Evolutionary conservation across 2,329 filamentous ascomycete genomes (phyloP).

Genomic region (Alternaria dauci): DNA sequence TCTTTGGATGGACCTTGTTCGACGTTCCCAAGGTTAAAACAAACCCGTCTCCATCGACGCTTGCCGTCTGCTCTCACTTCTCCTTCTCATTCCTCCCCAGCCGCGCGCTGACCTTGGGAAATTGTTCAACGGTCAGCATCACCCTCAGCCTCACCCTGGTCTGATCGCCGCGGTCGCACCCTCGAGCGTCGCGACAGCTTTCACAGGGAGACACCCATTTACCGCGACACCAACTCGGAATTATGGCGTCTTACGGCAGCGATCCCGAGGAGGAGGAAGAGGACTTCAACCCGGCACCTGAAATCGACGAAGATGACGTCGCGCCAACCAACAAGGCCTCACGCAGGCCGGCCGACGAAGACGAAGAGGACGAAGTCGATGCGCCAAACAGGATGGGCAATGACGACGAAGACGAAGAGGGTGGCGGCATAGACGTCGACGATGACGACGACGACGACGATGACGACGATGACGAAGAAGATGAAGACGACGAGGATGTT

Average conservation of each 20-base stretch:
- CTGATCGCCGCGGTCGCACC: slow-evolving; percentile 4
- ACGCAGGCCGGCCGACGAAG: slow-evolving; percentile 46
- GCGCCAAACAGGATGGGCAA: slow-evolving; percentile 46
- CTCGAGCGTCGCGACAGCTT: slow-evolving; percentile 20
- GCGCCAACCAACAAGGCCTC: slow-evolving; percentile 27
- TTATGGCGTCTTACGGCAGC: slow-evolving; percentile 44
- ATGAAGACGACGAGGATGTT: slow-evolving; percentile 67
- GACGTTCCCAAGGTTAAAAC: slow-evolving; percentile 24
- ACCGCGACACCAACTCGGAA: slow-evolving; percentile 11
- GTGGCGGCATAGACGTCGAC: slow-evolving; percentile 60
- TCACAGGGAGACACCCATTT: slow-evolving; percentile 14
- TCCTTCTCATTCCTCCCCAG: slow-evolving; percentile 1
- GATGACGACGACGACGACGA: slow-evolving; percentile 70
- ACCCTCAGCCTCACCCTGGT: slow-evolving; percentile 1
- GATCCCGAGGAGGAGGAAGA: slow-evolving; percentile 69
- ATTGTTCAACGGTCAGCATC: not conserved
- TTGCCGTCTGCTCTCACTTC: slow-evolving; percentile 13
- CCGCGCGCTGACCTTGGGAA: slow-evolving; percentile 1
- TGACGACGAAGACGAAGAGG: slow-evolving; percentile 60
- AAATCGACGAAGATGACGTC: slow-evolving; percentile 68
- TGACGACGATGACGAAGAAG: slow-evolving; percentile 64
- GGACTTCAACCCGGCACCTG: slow-evolving; percentile 86
- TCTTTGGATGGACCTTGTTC: slow-evolving; percentile 30
- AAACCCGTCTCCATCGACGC: slow-evolving; percentile 28
- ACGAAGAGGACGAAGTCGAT: slow-evolving; percentile 50